phyloP scores from a whole-genome alignment of 2,329 filamentous ascomycete genomes.

The Colletotrichum aenigma region DNA sequence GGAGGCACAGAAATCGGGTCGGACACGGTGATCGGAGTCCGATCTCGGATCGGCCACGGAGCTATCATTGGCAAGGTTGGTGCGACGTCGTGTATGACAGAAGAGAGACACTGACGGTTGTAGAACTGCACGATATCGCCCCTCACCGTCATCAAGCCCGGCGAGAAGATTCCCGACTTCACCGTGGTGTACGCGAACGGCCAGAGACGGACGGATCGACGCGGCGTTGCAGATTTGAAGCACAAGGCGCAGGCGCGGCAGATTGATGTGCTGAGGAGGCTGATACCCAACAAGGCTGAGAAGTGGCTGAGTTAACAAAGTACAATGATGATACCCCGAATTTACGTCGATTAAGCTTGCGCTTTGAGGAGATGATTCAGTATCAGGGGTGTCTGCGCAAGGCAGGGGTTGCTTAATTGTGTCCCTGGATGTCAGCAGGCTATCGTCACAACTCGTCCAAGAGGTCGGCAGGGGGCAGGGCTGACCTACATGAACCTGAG shows the following conservation, averaged over 20 bases:
- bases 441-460: neutral
- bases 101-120: neutral
- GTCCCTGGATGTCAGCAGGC: neutral
- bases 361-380: neutral
- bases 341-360: neutral
- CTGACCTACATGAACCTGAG: neutral
- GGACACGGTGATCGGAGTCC: conserved; percentile 64
- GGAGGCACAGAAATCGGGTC: conserved; percentile 67
- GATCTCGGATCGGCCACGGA: conserved; percentile 62
- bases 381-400: neutral
- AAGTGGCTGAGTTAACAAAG: conserved; percentile 13
- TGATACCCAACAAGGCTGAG: conserved; percentile 65
- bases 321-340: conserved; percentile 9
- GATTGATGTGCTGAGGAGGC: conserved; percentile 67
- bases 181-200: conserved; percentile 74
- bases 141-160: conserved; percentile 61
- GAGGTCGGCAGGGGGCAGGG: neutral
- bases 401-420: neutral
- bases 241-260: conserved; percentile 69
- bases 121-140: conserved; percentile 75
- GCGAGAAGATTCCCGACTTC: conserved; percentile 66
- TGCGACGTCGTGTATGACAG: neutral
- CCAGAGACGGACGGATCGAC: conserved; percentile 59
- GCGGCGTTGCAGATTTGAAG: conserved; percentile 66
- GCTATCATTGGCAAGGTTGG: conserved; percentile 66